Conservation (phyloP, 129 eudicot species). For the Kitagawia praeruptora region DNA sequence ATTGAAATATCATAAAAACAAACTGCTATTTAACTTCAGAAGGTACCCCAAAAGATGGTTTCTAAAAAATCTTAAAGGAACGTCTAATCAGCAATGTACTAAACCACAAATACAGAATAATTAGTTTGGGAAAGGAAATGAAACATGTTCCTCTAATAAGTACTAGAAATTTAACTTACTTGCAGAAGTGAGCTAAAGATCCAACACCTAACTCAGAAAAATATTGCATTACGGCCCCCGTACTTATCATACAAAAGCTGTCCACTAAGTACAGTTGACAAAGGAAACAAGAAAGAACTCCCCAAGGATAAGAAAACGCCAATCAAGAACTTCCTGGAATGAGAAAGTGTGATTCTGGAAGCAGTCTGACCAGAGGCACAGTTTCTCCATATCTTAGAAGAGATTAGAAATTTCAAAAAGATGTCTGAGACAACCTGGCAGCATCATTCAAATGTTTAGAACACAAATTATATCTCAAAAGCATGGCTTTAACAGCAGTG, state of each 20-base stretch:
- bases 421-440: constrained; percentile 28
- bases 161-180: constrained; percentile 35
- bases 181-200: constrained; percentile 51
- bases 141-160: constrained; percentile 1
- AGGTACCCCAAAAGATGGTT: constrained; percentile 32
- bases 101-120: constrained; percentile 11
- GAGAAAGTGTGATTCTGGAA: constrained; percentile 47
- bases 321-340: constrained; percentile 78
- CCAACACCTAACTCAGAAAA: constrained; percentile 61
- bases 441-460: neutral
- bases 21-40: neutral
- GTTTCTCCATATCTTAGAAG: constrained; percentile 71
- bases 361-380: constrained; percentile 57
- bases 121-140: constrained; percentile 10
- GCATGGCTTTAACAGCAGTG: neutral
- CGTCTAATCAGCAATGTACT: constrained; percentile 37
- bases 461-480: neutral
- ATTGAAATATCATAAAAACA: neutral
- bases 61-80: constrained; percentile 31
- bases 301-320: constrained; percentile 71
- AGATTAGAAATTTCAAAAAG: constrained; percentile 24
- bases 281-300: constrained; percentile 66
- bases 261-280: constrained; percentile 87
- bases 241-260: constrained; percentile 44
- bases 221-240: constrained; percentile 51